Evolutionary conservation across 2,329 filamentous ascomycete genomes (phyloP).

Genomic region (Colletotrichum sp.): DNA sequence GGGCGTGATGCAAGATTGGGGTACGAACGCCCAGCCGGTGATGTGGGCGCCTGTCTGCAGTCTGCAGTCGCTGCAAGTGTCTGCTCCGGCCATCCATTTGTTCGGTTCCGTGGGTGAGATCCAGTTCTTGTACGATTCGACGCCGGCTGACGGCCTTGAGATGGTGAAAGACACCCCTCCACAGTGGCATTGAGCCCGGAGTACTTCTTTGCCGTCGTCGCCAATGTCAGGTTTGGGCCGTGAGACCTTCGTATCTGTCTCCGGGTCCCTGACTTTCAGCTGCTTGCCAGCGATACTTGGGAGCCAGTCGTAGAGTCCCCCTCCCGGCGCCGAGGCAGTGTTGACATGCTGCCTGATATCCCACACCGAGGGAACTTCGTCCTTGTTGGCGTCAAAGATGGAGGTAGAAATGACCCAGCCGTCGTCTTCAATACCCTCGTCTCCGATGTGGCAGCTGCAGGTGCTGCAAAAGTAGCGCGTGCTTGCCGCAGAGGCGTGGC

Average conservation of each 20-base stretch:
- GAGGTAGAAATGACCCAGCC: conserved; percentile 44
- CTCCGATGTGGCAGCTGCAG: conserved; percentile 50
- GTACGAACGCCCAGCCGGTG: conserved; percentile 46
- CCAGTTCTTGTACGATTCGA: conserved; percentile 31
- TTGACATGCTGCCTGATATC: conserved; percentile 38
- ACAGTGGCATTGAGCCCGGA: conserved; percentile 50
- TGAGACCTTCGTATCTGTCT: conserved; percentile 26
- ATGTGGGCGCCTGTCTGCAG: conserved; percentile 45
- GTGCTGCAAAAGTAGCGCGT: conserved; percentile 48
- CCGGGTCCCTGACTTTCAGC: conserved; percentile 40
- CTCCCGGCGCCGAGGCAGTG: conserved; percentile 37
- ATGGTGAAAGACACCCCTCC: conserved; percentile 52
- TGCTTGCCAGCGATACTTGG: conserved; percentile 32
- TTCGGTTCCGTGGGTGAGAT: conserved; percentile 38
- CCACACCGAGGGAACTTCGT: conserved; percentile 38
- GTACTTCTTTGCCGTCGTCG: conserved; percentile 37
- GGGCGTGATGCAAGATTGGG: conserved; percentile 39
- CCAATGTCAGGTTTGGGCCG: conserved; percentile 32
- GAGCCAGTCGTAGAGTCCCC: conserved; percentile 40
- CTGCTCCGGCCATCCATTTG: conserved; percentile 48
- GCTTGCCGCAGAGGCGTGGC: conserved; percentile 28
- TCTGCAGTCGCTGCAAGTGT: conserved; percentile 49
- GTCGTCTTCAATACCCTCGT: conserved; percentile 32
- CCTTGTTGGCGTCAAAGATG: conserved; percentile 35
- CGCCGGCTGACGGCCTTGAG: conserved; percentile 36